phyloP scores from a whole-genome alignment of 495 filamentous ascomycete genomes.

The Aspergillus homomorphus region DNA sequence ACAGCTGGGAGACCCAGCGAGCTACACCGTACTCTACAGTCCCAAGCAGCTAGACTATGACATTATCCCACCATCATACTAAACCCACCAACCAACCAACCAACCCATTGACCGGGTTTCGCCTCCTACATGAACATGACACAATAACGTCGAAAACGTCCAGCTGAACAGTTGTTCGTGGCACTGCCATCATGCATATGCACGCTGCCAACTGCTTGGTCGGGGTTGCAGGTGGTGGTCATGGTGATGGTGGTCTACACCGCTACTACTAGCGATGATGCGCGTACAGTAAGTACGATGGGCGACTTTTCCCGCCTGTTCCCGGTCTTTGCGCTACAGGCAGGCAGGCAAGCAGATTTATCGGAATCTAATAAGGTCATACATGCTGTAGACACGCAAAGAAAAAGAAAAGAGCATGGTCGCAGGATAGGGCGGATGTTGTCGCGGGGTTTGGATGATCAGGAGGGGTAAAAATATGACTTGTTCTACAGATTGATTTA shows the following conservation, averaged over 20 bases:
- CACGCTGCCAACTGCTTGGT: background rate
- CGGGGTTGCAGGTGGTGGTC: background rate
- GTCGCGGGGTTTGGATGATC: background rate
- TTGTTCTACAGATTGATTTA: background rate
- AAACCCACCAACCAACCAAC: too few species aligned
- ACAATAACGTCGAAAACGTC: background rate
- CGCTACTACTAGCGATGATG: conserved; percentile 14
- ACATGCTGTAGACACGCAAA: background rate
- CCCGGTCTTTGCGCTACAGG: background rate
- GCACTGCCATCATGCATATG: conserved; percentile 1
- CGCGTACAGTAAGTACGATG: too few species aligned
- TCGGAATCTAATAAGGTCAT: too few species aligned
- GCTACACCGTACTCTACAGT: too few species aligned
- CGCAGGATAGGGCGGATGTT: background rate
- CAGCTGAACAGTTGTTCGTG: background rate
- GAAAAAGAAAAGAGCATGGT: background rate
- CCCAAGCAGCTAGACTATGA: too few species aligned
- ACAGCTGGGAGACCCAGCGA: too few species aligned
- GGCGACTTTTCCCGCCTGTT: background rate
- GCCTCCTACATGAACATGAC: too few species aligned
- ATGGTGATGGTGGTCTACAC: conserved; percentile 6
- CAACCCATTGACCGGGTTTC: too few species aligned
- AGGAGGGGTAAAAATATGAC: background rate
- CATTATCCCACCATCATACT: too few species aligned
- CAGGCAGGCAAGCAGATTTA: too few species aligned